Evolutionary conservation across 257 asterid genomes (phyloP).

Genomic region (Jacaranda mimosifolia): DNA sequence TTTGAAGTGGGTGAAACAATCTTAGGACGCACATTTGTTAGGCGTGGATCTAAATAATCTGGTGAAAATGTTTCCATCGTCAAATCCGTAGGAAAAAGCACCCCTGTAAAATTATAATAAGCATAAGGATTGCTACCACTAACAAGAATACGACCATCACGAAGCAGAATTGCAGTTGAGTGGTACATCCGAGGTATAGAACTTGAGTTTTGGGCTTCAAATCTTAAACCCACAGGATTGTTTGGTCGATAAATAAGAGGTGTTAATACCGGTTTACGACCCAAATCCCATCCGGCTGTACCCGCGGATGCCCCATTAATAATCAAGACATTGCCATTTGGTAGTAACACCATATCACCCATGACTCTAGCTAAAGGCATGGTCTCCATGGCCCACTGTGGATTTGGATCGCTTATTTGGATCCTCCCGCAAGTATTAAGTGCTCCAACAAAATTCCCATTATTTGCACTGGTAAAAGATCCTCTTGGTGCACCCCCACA

Average conservation of each 20-base stretch:
- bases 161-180: slow-evolving; percentile 26
- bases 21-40: no score
- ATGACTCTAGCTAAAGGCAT: slow-evolving; percentile 42
- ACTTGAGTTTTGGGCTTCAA: slow-evolving; percentile 33
- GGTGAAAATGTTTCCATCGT: slow-evolving; percentile 48
- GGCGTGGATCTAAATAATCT: slow-evolving; percentile 30
- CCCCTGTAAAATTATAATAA: slow-evolving; percentile 1
- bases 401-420: slow-evolving; percentile 35
- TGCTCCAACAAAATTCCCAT: slow-evolving; percentile 28
- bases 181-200: slow-evolving; percentile 32
- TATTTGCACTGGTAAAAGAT: slow-evolving; percentile 25
- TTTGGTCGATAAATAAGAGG: slow-evolving; percentile 37
- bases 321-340: slow-evolving; percentile 42
- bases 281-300: slow-evolving; percentile 39
- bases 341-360: slow-evolving; percentile 40
- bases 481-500: slow-evolving; percentile 55
- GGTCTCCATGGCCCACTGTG: slow-evolving; percentile 36
- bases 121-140: slow-evolving; percentile 41
- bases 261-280: slow-evolving; percentile 25
- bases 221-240: slow-evolving; percentile 1
- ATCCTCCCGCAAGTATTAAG: slow-evolving; percentile 39
- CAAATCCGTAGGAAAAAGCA: slow-evolving; percentile 47
- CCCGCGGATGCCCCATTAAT: slow-evolving; percentile 38
- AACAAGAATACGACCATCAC: slow-evolving; percentile 39
- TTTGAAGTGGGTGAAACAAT: no score